A percentile compares a stretch with the other conserved stretches of the same genome.
phyloP scores from a whole-genome alignment of 2,329 filamentous ascomycete species.

The Fusarium pseudonygamai region DNA sequence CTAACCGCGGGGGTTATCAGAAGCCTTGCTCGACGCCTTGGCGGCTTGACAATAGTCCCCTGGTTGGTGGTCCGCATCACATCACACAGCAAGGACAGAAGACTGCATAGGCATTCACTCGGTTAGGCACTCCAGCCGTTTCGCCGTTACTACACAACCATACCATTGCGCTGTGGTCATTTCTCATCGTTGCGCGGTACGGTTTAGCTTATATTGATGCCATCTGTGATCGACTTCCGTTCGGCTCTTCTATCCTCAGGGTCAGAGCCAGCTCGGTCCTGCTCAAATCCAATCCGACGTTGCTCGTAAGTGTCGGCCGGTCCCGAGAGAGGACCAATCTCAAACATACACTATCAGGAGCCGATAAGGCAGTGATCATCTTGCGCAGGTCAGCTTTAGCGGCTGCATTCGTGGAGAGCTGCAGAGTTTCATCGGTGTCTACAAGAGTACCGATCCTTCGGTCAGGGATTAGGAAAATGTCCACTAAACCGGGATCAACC shows the following conservation, averaged over 20 bases:
- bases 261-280: slow-evolving; percentile 22
- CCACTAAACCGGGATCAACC: slow-evolving; percentile 24
- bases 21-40: slow-evolving; percentile 6
- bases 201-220: not conserved
- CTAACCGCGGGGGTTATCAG: slow-evolving; percentile 2
- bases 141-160: not conserved
- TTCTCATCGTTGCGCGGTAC: not conserved
- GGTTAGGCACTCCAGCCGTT: not conserved
- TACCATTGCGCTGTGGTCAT: not conserved
- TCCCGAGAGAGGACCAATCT: slow-evolving; percentile 36
- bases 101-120: not conserved
- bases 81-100: slow-evolving; percentile 1
- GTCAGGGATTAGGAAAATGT: slow-evolving; percentile 33
- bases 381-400: slow-evolving; percentile 27
- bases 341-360: slow-evolving; percentile 14
- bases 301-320: slow-evolving; percentile 36
- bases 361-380: slow-evolving; percentile 40
- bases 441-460: slow-evolving; percentile 37
- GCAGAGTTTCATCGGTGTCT: slow-evolving; percentile 38
- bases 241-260: slow-evolving; percentile 21
- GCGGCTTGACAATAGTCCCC: slow-evolving; percentile 10
- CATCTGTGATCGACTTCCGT: not conserved
- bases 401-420: slow-evolving; percentile 28
- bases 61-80: slow-evolving; percentile 10
- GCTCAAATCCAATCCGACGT: slow-evolving; percentile 31